These are phyloP conservation scores for Sphaceloma murrayae DNA, from an alignment of 2,329 filamentous ascomycete species.

Conservation along the genomic window DNA sequence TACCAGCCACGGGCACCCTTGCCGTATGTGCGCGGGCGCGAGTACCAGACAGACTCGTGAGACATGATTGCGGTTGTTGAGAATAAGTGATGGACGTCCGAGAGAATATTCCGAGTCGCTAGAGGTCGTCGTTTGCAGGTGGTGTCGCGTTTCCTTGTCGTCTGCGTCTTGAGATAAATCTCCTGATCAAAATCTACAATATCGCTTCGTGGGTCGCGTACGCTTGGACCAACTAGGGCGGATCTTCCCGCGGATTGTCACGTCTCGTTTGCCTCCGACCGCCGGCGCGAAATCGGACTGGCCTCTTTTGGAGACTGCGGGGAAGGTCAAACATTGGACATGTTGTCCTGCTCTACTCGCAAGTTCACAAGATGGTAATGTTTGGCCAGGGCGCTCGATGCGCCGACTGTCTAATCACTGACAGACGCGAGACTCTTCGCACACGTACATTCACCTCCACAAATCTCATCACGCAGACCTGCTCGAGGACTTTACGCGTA, in stretches of 20 bases:
- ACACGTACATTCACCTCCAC: conserved; percentile 69
- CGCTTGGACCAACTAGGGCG: no score
- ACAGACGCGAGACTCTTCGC: conserved; percentile 60
- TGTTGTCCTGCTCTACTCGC: no score
- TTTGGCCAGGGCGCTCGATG: no score
- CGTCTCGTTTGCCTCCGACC: no score
- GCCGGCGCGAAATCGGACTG: no score
- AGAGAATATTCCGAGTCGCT: background rate
- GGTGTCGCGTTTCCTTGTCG: background rate
- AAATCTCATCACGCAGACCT: conserved; percentile 63
- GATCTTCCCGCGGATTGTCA: no score
- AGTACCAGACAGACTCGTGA: conserved; percentile 99
- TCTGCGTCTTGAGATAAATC: background rate
- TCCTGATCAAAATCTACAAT: no score
- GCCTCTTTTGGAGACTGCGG: no score
- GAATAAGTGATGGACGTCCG: background rate
- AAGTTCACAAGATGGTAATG: background rate
- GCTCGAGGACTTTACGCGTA: conserved; percentile 51
- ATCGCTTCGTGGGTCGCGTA: no score
- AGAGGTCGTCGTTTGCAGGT: background rate
- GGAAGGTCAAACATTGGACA: no score
- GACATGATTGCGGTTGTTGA: conserved; percentile 53
- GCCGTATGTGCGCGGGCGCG: conserved; percentile 91
- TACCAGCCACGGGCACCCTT: conserved; percentile 94
- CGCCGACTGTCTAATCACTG: no score